Percentiles rank a stretch among this genome's conserved stretches.
Evolutionary conservation across 2,329 filamentous ascomycete species (phyloP).

Genomic region (Neobulgaria alba): DNA sequence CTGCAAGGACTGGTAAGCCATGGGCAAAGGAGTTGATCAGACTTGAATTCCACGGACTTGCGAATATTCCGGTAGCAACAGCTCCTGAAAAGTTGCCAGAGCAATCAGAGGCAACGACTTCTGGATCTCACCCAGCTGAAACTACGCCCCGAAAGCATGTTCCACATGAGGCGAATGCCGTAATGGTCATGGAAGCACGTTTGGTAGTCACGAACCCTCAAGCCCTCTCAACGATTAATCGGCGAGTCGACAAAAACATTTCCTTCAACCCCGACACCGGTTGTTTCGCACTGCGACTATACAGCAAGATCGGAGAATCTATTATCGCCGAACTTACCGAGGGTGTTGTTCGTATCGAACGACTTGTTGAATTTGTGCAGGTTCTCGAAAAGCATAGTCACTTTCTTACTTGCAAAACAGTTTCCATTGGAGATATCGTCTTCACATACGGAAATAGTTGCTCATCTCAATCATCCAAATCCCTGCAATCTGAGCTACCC

Average conservation of each 20-base stretch:
- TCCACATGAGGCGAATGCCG: constrained; percentile 4
- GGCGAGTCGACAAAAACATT: constrained; percentile 27
- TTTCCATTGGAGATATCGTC: constrained; percentile 53
- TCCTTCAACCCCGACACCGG: constrained; percentile 24
- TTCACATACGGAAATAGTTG: constrained; percentile 55
- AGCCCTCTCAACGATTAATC: constrained; percentile 20
- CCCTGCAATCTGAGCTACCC: constrained; percentile 14
- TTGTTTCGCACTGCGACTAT: constrained; percentile 26
- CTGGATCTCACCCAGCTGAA: neutral
- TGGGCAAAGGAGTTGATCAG: constrained; percentile 55
- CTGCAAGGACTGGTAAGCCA: constrained; percentile 20
- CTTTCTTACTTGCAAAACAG: constrained; percentile 47
- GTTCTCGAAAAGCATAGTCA: constrained; percentile 50
- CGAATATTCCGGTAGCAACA: neutral
- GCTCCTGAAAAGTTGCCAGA: neutral
- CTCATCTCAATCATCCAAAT: constrained; percentile 10
- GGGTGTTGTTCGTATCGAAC: constrained; percentile 48
- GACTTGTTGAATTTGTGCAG: constrained; percentile 61
- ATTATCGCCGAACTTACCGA: constrained; percentile 24
- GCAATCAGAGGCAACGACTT: neutral
- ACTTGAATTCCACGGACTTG: constrained; percentile 41
- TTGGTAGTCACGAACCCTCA: constrained; percentile 22
- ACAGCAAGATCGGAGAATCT: constrained; percentile 24
- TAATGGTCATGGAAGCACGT: constrained; percentile 27
- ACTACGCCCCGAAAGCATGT: neutral